Conservation (phyloP, 1,284 basidiomycete genomes). For the Tetrapyrgos nigripes region DNA sequence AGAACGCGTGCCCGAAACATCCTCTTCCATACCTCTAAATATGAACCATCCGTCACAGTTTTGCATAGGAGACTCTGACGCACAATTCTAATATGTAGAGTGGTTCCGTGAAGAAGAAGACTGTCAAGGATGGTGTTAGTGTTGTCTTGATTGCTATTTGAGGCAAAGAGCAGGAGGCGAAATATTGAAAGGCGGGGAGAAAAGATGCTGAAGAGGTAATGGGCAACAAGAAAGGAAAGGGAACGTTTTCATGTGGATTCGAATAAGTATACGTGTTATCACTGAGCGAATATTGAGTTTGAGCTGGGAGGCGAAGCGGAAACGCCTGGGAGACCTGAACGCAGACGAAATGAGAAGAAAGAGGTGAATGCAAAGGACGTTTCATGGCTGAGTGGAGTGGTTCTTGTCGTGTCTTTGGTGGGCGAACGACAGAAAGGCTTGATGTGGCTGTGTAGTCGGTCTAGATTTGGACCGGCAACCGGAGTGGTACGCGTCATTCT, state of each 20-base stretch:
- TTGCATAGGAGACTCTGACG: slow-evolving; percentile 85
- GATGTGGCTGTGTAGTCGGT: no score
- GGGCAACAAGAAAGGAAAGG: no score
- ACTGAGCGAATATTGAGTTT: neutral
- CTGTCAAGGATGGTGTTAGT: slow-evolving; percentile 65
- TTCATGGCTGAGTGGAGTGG: slow-evolving; percentile 18
- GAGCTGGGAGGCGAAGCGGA: slow-evolving; percentile 1
- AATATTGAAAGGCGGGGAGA: neutral
- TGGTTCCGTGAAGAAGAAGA: slow-evolving; percentile 80
- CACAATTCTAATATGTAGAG: slow-evolving; percentile 70
- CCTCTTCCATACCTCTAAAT: slow-evolving; percentile 88
- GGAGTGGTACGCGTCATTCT: no score
- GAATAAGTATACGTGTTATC: neutral
- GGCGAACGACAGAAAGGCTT: no score
- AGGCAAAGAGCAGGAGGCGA: slow-evolving; percentile 4
- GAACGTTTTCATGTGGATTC: no score
- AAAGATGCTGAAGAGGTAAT: slow-evolving; percentile 8
- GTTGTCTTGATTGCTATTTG: slow-evolving; percentile 9
- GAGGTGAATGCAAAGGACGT: slow-evolving; percentile 8
- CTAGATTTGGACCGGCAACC: no score
- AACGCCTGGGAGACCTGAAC: neutral
- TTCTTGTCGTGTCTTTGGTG: no score
- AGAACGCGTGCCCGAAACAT: slow-evolving; percentile 68
- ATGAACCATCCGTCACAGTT: slow-evolving; percentile 96
- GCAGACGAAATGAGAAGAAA: slow-evolving; percentile 10